phyloP scores from a whole-genome alignment of 495 filamentous ascomycete genomes.

The Cairneyella variabilis region DNA sequence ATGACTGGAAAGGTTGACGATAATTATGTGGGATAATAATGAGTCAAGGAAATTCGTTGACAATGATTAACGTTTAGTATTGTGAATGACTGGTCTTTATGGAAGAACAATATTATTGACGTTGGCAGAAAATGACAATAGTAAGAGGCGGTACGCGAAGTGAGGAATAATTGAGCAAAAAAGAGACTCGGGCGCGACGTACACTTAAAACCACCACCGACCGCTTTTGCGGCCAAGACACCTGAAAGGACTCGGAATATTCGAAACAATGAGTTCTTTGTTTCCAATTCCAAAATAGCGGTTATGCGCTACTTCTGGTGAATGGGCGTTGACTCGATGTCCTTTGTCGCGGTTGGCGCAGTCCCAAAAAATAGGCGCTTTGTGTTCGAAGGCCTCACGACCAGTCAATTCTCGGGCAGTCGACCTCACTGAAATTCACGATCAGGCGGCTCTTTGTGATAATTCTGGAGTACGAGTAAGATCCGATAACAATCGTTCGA shows the following conservation, averaged over 20 bases:
- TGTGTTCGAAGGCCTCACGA: slow-evolving; percentile 12
- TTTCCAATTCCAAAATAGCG: slow-evolving; percentile 21
- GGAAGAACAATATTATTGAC: too few species aligned
- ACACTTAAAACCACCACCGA: slow-evolving; percentile 20
- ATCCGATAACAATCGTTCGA: slow-evolving; percentile 6
- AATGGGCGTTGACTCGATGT: slow-evolving; percentile 20
- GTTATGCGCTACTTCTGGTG: slow-evolving; percentile 6
- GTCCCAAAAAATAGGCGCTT: slow-evolving; percentile 25
- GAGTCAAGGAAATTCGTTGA: neutral
- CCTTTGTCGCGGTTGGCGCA: slow-evolving; percentile 21
- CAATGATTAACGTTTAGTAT: neutral
- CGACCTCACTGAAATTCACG: slow-evolving; percentile 13
- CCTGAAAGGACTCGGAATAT: slow-evolving; percentile 10
- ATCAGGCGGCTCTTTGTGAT: slow-evolving; percentile 9
- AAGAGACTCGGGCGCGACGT: slow-evolving; percentile 9
- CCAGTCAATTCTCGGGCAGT: slow-evolving; percentile 20
- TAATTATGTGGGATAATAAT: neutral
- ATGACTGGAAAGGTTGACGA: neutral
- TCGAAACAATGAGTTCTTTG: slow-evolving; percentile 22
- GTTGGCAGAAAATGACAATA: slow-evolving; percentile 9
- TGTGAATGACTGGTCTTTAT: too few species aligned
- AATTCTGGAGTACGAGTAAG: neutral
- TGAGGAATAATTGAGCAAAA: slow-evolving; percentile 6
- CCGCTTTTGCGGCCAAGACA: neutral
- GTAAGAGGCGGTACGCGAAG: slow-evolving; percentile 6